Percentiles rank a stretch among this genome's conserved stretches.
These are phyloP conservation scores for Scorias spongiosa DNA, from an alignment of 2,329 filamentous ascomycete species.

Conservation along the genomic window DNA sequence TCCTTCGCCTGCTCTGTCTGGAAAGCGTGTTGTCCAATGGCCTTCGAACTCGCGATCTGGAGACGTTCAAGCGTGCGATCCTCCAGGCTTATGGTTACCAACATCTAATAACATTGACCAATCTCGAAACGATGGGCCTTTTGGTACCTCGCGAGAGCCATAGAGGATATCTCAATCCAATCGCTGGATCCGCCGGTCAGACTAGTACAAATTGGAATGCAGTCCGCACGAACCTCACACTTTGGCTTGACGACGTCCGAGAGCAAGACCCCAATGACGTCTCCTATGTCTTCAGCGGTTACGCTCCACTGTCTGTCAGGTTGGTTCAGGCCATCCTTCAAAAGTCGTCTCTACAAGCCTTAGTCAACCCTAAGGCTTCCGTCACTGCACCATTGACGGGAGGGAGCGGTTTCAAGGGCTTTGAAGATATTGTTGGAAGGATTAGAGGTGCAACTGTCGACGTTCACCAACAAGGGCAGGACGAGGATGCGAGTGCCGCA, in stretches of 20 bases:
- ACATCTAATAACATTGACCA: slow-evolving; percentile 76
- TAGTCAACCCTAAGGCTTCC: slow-evolving; percentile 33
- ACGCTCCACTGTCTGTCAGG: slow-evolving; percentile 80
- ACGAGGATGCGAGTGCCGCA: slow-evolving; percentile 71
- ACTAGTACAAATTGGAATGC: slow-evolving; percentile 63
- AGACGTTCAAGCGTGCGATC: slow-evolving; percentile 74
- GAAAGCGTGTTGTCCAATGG: slow-evolving; percentile 85
- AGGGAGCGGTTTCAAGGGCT: slow-evolving; percentile 76
- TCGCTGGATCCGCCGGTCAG: slow-evolving; percentile 41
- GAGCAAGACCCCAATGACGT: slow-evolving; percentile 89
- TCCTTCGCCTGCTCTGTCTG: slow-evolving; percentile 74
- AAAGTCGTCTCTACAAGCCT: slow-evolving; percentile 61
- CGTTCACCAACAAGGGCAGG: slow-evolving; percentile 78
- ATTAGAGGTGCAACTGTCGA: slow-evolving; percentile 82
- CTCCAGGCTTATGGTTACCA: slow-evolving; percentile 91
- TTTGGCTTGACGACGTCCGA: slow-evolving; percentile 93
- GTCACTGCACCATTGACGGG: slow-evolving; percentile 22
- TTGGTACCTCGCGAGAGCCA: slow-evolving; percentile 60
- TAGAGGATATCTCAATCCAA: slow-evolving; percentile 66
- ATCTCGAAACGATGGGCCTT: slow-evolving; percentile 77
- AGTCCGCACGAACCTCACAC: slow-evolving; percentile 66
- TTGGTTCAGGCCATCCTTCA: slow-evolving; percentile 87
- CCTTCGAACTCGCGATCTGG: slow-evolving; percentile 74
- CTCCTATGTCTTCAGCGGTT: slow-evolving; percentile 95
- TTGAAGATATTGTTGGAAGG: slow-evolving; percentile 82